Evolutionary conservation across 495 filamentous ascomycete species (phyloP).

Genomic region (Neurospora tetrasperma): DNA sequence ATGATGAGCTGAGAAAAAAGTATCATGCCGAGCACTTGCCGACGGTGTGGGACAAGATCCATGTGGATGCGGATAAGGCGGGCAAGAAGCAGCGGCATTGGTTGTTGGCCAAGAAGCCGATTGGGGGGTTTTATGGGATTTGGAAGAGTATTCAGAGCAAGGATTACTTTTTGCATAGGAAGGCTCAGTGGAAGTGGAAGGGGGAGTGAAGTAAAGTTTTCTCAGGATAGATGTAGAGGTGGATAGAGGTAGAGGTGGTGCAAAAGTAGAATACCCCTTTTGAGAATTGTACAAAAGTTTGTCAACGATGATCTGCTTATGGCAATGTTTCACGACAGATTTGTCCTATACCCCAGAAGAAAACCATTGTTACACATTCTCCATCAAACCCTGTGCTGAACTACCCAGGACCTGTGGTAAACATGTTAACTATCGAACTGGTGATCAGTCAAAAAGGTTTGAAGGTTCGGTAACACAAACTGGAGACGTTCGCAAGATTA

Average conservation of each 20-base stretch:
- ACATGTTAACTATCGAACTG: too few relatives aligned
- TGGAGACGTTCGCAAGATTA: too few relatives aligned
- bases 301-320: not conserved
- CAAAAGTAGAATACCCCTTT: not conserved
- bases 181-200: constrained; percentile 42
- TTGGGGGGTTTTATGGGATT: constrained; percentile 47
- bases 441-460: too few relatives aligned
- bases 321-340: not conserved
- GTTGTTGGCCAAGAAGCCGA: constrained; percentile 34
- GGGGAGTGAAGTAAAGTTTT: constrained; percentile 2
- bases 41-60: constrained; percentile 48
- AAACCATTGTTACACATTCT: too few relatives aligned
- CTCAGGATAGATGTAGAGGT: not conserved
- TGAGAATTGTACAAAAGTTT: not conserved
- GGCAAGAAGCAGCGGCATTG: constrained; percentile 23
- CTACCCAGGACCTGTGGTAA: too few relatives aligned
- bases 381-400: too few relatives aligned
- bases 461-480: too few relatives aligned
- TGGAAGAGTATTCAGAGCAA: constrained; percentile 44
- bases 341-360: too few relatives aligned
- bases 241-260: not conserved
- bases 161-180: constrained; percentile 44
- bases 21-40: constrained; percentile 43
- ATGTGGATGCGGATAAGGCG: constrained; percentile 22
- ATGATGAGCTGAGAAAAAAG: constrained; percentile 41